Evolutionary conservation across 129 eudicot genomes (phyloP).

Genomic region (Centrapalus pauciflorus): DNA sequence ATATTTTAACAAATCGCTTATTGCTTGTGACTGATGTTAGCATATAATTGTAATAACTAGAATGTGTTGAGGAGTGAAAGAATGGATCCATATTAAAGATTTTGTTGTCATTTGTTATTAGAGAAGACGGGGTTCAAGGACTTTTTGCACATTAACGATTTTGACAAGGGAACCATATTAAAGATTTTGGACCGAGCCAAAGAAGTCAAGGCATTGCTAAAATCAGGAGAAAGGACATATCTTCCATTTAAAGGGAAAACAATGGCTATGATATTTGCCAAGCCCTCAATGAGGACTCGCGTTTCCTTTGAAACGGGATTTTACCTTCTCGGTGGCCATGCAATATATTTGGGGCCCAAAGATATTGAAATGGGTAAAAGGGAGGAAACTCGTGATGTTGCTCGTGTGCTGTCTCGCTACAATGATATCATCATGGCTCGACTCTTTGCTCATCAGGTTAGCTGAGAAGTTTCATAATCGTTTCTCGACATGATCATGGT

Average conservation of each 20-base stretch:
- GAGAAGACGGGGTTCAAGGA: conserved; percentile 65
- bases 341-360: conserved; percentile 82
- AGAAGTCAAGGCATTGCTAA: conserved; percentile 77
- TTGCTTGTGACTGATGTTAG: neutral
- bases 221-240: conserved; percentile 85
- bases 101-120: conserved; percentile 22
- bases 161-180: conserved; percentile 72
- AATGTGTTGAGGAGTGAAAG: too few relatives aligned
- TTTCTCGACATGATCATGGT: neutral
- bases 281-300: conserved; percentile 98
- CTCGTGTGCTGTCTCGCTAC: conserved; percentile 89
- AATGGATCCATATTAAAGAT: too few relatives aligned
- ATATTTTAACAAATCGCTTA: neutral
- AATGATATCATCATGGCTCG: conserved; percentile 99
- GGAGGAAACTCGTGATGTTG: conserved; percentile 98
- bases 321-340: conserved; percentile 91
- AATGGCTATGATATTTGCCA: conserved; percentile 98
- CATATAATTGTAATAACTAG: too few relatives aligned
- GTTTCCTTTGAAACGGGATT: conserved; percentile 98
- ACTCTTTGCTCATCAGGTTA: conserved; percentile 95
- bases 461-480: conserved; percentile 40
- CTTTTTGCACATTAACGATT: conserved; percentile 74
- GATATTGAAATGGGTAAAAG: conserved; percentile 99
- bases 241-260: conserved; percentile 93
- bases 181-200: conserved; percentile 74